phyloP scores from a whole-genome alignment of 228 moss, liverwort and hornwort genomes.

The Sphagnum magellanicum region DNA sequence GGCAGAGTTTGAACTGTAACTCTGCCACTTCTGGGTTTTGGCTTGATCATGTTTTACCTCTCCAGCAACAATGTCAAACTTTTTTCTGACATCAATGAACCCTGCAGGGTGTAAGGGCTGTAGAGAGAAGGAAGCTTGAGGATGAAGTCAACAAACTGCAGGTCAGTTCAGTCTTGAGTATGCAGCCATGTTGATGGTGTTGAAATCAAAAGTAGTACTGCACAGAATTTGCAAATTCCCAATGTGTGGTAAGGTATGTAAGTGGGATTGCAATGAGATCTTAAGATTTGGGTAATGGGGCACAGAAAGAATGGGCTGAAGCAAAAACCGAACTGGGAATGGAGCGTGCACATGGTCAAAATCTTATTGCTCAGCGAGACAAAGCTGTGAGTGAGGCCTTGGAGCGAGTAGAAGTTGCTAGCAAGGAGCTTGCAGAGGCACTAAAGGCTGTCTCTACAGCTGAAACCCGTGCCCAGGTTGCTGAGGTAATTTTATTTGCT shows the following conservation, averaged over 20 bases:
- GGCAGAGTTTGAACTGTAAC: no score
- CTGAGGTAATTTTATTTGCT: constrained; percentile 41
- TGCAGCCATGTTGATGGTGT: no score
- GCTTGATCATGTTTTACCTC: not conserved
- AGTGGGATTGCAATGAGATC: no score
- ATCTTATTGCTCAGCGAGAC: constrained; percentile 64
- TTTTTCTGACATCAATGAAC: not conserved
- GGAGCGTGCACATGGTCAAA: constrained; percentile 79
- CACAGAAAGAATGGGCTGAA: constrained; percentile 88
- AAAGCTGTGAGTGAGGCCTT: constrained; percentile 75
- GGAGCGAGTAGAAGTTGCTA: constrained; percentile 73
- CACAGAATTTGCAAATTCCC: no score
- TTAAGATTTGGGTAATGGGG: no score
- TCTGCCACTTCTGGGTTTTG: not conserved
- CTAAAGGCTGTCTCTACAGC: constrained; percentile 84
- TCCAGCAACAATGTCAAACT: not conserved
- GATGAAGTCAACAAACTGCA: constrained; percentile 77
- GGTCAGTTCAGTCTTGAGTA: constrained; percentile 17
- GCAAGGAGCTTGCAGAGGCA: constrained; percentile 79
- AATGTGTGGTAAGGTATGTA: no score
- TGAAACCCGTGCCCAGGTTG: constrained; percentile 93
- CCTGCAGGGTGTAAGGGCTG: constrained; percentile 53
- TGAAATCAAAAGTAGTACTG: no score
- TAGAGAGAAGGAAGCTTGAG: constrained; percentile 77
- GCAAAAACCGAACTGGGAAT: constrained; percentile 75